Percentiles rank a stretch among this genome's conserved stretches.
Conservation (phyloP, 371 early-diverging fungal species). For the Mortierella sp. region DNA sequence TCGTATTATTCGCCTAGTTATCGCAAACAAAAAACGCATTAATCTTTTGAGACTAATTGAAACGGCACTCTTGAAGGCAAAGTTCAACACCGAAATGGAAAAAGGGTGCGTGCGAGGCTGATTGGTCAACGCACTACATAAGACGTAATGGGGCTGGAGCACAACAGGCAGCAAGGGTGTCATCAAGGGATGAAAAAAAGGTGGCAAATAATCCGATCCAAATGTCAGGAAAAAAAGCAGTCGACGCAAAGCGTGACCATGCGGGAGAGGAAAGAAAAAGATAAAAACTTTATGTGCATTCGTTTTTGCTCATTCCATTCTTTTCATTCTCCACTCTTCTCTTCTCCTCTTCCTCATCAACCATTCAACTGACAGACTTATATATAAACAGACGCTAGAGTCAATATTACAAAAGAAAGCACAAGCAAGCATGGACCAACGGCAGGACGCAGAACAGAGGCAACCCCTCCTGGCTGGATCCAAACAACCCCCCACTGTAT, state of each 20-base stretch:
- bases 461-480: slow-evolving; percentile 11
- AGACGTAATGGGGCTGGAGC: too few species aligned
- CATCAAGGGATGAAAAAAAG: too few species aligned
- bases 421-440: slow-evolving; percentile 20
- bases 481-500: background rate
- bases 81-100: too few species aligned
- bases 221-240: too few species aligned
- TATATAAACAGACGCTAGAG: background rate
- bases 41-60: too few species aligned
- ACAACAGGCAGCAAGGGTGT: too few species aligned
- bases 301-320: background rate
- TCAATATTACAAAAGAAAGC: background rate
- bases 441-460: slow-evolving; percentile 13
- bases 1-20: too few species aligned
- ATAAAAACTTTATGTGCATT: too few species aligned
- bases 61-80: too few species aligned
- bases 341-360: background rate
- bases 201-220: too few species aligned
- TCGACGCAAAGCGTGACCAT: slow-evolving; percentile 5
- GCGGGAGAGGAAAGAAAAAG: background rate
- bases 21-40: too few species aligned
- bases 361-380: background rate
- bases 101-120: background rate
- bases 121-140: background rate
- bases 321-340: background rate